Conservation (phyloP, 2,329 filamentous ascomycete genomes). For the Hypoxylon rubiginosum region DNA sequence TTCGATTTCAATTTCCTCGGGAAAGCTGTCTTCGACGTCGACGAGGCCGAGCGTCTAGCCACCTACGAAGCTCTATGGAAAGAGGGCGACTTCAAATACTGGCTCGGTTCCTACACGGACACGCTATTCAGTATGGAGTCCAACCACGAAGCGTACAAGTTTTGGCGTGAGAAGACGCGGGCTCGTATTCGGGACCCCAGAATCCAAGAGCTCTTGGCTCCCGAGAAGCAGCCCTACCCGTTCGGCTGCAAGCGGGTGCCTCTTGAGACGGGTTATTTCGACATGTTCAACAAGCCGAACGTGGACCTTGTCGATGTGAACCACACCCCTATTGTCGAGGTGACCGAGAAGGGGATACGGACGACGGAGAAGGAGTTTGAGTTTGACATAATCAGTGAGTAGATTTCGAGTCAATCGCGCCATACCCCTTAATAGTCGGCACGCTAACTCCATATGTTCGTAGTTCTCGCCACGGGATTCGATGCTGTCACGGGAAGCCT, state of each 20-base stretch:
- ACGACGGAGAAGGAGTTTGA: constrained; percentile 44
- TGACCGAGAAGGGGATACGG: constrained; percentile 46
- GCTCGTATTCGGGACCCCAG: constrained; percentile 63
- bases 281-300: constrained; percentile 53
- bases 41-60: constrained; percentile 62
- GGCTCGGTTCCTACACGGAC: constrained; percentile 69
- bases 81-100: constrained; percentile 68
- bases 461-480: constrained; percentile 59
- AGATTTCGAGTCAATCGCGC: neutral
- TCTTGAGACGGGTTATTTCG: constrained; percentile 51
- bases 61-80: constrained; percentile 64
- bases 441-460: neutral
- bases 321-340: constrained; percentile 39
- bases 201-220: constrained; percentile 65
- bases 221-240: constrained; percentile 63
- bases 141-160: constrained; percentile 67
- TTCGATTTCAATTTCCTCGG: constrained; percentile 70
- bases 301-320: constrained; percentile 53
- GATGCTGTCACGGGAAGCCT: constrained; percentile 59
- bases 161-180: constrained; percentile 67
- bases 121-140: constrained; percentile 59
- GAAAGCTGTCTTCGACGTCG: constrained; percentile 68
- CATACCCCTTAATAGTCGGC: no score
- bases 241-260: constrained; percentile 66
- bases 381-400: constrained; percentile 52